Conservation (phyloP, 75 land plant species). For the Pinus taeda region DNA sequence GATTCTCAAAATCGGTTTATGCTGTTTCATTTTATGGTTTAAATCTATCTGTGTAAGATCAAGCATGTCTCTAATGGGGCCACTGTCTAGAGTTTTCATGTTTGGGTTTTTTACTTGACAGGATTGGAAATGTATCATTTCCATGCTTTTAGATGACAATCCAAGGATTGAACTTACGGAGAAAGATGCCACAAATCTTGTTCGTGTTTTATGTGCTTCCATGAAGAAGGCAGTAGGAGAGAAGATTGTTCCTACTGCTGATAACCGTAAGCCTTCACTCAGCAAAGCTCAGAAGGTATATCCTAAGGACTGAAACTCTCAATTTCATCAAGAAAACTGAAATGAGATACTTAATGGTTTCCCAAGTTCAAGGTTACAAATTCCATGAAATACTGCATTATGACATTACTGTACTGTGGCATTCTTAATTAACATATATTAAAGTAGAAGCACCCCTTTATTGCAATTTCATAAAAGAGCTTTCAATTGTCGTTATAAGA, state of each 20-base stretch:
- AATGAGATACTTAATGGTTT: neutral
- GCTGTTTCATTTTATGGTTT: neutral
- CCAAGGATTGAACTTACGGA: slow-evolving; percentile 75
- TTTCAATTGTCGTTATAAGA: no score
- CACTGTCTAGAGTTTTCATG: neutral
- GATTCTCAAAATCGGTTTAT: neutral
- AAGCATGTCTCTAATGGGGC: neutral
- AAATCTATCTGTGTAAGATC: neutral
- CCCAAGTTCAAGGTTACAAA: neutral
- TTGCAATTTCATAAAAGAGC: no score
- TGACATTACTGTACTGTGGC: neutral
- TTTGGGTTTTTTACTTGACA: slow-evolving; percentile 23
- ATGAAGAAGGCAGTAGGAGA: slow-evolving; percentile 92
- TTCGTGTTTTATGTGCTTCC: slow-evolving; percentile 76
- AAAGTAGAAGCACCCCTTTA: no score
- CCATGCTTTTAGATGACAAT: slow-evolving; percentile 70
- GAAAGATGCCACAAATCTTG: slow-evolving; percentile 77
- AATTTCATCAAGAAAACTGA: neutral
- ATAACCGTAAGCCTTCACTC: slow-evolving; percentile 59
- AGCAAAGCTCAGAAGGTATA: slow-evolving; percentile 88
- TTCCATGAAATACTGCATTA: neutral
- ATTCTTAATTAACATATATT: no score
- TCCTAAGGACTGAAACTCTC: neutral
- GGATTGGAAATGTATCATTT: slow-evolving; percentile 97
- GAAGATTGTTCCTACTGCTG: slow-evolving; percentile 84